Percentiles rank a stretch among this genome's conserved stretches.
phyloP scores from a whole-genome alignment of 345 rosid species.

The Citrus medica region DNA sequence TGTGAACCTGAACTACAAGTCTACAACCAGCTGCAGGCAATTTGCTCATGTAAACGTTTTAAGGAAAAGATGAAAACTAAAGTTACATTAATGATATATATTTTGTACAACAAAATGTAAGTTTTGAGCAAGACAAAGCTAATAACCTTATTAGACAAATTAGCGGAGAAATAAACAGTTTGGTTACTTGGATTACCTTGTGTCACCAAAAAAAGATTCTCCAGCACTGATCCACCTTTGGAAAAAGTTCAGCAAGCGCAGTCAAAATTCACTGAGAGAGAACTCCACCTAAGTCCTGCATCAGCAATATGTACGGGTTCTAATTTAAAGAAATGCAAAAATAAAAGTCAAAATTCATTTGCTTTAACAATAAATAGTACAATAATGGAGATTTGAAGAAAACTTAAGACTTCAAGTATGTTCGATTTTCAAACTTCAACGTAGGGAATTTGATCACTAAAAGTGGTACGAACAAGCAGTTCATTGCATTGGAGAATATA shows the following conservation, averaged over 20 bases:
- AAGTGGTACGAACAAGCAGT: background rate
- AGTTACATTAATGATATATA: background rate
- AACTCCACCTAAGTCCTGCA: background rate
- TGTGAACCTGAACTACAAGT: background rate
- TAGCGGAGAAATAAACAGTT: background rate
- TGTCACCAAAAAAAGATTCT: background rate
- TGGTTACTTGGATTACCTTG: background rate
- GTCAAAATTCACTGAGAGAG: background rate
- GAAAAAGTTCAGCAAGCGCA: background rate
- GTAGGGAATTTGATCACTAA: background rate
- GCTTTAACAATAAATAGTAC: background rate
- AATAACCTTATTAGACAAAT: background rate
- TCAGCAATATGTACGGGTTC: background rate
- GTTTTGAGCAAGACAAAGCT: background rate
- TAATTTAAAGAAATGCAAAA: background rate
- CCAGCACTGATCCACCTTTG: background rate
- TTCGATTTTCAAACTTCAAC: conserved; percentile 1
- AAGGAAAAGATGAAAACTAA: background rate
- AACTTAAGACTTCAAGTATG: background rate
- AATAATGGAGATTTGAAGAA: background rate
- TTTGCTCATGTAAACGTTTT: background rate
- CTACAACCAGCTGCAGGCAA: background rate
- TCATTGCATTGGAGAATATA: background rate
- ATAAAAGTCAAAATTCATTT: background rate
- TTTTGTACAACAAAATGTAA: background rate